Conservation (phyloP, 108 stramenopile genomes). For the Nitzschia putrida region DNA sequence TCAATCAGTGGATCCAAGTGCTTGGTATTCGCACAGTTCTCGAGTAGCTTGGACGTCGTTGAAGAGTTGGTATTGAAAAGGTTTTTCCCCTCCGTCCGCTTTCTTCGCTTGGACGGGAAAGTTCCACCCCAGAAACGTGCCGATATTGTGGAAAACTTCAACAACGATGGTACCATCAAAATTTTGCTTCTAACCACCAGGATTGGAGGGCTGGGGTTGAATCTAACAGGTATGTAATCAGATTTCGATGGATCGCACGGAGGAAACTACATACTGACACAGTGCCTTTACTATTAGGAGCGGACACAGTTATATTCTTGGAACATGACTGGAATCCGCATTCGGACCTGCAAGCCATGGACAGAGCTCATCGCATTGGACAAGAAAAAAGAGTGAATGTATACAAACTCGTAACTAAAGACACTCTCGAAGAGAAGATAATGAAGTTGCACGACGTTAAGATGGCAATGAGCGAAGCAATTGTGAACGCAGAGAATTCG, state of each 20-base stretch:
- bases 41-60: constrained; percentile 77
- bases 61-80: constrained; percentile 74
- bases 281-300: constrained; percentile 39
- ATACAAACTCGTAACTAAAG: constrained; percentile 85
- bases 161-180: constrained; percentile 60
- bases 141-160: constrained; percentile 74
- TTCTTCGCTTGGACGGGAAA: constrained; percentile 77
- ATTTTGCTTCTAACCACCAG: constrained; percentile 82
- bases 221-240: constrained; percentile 64
- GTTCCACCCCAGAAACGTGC: constrained; percentile 62
- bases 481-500: constrained; percentile 86
- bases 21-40: constrained; percentile 88
- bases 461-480: constrained; percentile 73
- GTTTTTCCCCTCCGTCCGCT: constrained; percentile 69
- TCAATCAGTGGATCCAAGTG: constrained; percentile 42
- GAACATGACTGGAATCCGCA: constrained; percentile 87
- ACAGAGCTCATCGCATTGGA: constrained; percentile 83
- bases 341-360: constrained; percentile 71
- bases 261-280: background rate
- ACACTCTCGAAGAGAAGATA: constrained; percentile 92
- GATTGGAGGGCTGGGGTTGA: constrained; percentile 84
- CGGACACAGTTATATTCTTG: constrained; percentile 82
- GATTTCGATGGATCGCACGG: background rate
- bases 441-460: constrained; percentile 76
- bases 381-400: constrained; percentile 85